These are phyloP conservation scores for Vigna reflexopilosa DNA, from an alignment of 306 rosid genomes.

Conservation along the genomic window DNA sequence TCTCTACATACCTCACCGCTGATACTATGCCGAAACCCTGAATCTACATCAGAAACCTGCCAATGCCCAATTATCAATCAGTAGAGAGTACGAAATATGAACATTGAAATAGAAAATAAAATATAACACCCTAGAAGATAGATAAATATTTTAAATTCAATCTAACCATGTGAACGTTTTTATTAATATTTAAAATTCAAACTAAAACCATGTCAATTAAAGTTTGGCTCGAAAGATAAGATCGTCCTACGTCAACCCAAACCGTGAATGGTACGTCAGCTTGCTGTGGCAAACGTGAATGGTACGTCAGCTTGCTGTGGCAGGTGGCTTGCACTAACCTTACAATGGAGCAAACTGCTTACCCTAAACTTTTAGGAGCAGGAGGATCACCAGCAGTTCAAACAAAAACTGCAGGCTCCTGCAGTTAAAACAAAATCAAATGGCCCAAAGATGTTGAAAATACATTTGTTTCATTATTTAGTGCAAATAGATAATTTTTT, in stretches of 20 bases:
- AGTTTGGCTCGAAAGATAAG: neutral
- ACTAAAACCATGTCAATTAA: neutral
- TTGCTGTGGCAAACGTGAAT: slow-evolving; percentile 14
- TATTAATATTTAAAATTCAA: slow-evolving; percentile 27
- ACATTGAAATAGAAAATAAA: slow-evolving; percentile 30
- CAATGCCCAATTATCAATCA: slow-evolving; percentile 36
- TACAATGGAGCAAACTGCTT: slow-evolving; percentile 25
- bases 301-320: slow-evolving; percentile 10
- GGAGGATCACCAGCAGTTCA: slow-evolving; percentile 16
- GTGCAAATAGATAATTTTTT: neutral
- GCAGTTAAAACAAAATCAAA: slow-evolving; percentile 3
- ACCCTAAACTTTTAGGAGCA: slow-evolving; percentile 32
- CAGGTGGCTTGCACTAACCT: slow-evolving; percentile 16
- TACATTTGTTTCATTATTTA: neutral
- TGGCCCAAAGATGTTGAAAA: neutral
- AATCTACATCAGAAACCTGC: slow-evolving; percentile 48
- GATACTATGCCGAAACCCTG: slow-evolving; percentile 38
- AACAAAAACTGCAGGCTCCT: slow-evolving; percentile 19
- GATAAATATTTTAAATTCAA: slow-evolving; percentile 35
- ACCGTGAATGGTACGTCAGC: neutral
- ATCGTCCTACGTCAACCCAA: neutral
- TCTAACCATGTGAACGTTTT: neutral
- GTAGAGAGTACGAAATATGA: neutral
- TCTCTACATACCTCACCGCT: slow-evolving; percentile 22
- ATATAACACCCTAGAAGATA: slow-evolving; percentile 15